These are phyloP conservation scores for Trichoderma sp. DNA, from an alignment of 2,329 filamentous ascomycete genomes.

Conservation along the genomic window DNA sequence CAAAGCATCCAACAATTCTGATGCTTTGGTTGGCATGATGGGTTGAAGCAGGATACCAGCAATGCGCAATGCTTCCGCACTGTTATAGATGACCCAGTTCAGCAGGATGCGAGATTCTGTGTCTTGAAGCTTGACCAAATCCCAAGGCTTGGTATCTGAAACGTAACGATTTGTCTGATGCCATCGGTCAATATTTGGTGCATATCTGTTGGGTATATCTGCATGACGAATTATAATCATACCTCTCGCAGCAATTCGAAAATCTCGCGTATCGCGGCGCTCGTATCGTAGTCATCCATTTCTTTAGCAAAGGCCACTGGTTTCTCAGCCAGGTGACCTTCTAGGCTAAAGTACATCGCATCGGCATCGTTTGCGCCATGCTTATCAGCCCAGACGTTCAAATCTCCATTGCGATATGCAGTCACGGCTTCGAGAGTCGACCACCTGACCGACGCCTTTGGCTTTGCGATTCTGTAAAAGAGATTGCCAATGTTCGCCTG, in stretches of 20 bases:
- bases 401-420: constrained; percentile 28
- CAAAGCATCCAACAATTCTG: constrained; percentile 70
- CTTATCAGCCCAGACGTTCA: constrained; percentile 20
- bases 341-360: constrained; percentile 29
- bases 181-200: neutral
- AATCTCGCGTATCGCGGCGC: constrained; percentile 62
- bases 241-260: constrained; percentile 62
- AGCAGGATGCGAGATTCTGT: constrained; percentile 40
- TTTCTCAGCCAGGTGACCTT: constrained; percentile 24
- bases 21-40: constrained; percentile 79
- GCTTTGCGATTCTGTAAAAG: constrained; percentile 64
- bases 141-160: constrained; percentile 66
- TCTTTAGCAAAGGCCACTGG: constrained; percentile 39
- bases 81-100: constrained; percentile 64
- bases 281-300: constrained; percentile 64
- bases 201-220: neutral
- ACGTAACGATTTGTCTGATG: constrained; percentile 48
- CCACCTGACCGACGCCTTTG: constrained; percentile 57
- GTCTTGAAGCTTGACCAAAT: constrained; percentile 41
- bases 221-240: constrained; percentile 22
- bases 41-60: constrained; percentile 83
- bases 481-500: constrained; percentile 80
- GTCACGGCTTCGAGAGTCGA: constrained; percentile 59
- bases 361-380: neutral
- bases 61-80: constrained; percentile 74